Base-by-base conservation (phyloP, 164 flowering plant genomes). In the Vitis amurensis region DNA sequence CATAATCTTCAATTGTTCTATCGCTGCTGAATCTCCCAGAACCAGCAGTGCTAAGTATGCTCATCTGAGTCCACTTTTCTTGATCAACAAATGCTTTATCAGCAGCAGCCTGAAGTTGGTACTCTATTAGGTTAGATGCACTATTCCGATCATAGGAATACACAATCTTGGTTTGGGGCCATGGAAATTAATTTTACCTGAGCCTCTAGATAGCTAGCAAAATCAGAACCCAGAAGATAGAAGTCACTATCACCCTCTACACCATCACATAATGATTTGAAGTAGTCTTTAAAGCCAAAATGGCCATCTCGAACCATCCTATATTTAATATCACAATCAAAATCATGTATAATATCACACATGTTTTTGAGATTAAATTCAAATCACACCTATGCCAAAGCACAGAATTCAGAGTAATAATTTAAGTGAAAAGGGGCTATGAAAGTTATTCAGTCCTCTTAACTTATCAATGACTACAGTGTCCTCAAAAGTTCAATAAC, bases 281-380 rank as follows among this genome's bases (percentile, higher is more conserved):
- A 87, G 73, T 87, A 83, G 66, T 87, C 90, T 69, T 81, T 15
- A 66, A 74, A 74, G 48, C 90, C 90, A 72, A 87, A 87, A 74
- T 83, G 74, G 29, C 88, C 90, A 63, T 87, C 88, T 9, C 84
- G 81, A 53, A 87, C 83, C 90, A 85, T 87, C 83, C 90, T 87
- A 53, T 31, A 66, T 47, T 55, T 50, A 11, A 13, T 31, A 8
- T 9, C 50, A 63, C 19, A 63, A 14, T 53, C 19, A 13, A 19
- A 56, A 16, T 56, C 44, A 37, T 37, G 44, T 37, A 37, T 37
- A 37, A 37, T 37, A 37, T 37, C 44, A 37, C 6, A 3, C 0
- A 37, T 37, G 44, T 37, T 37, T 37, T 6, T 37, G 44, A 37
- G 44, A 37, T 37, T 37, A 37, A 37, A 3, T 37, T 37, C 44